These are phyloP conservation scores for Tylopilus rubrobrunneus DNA, from an alignment of 768 basidiomycete species.

Conservation along the genomic window DNA sequence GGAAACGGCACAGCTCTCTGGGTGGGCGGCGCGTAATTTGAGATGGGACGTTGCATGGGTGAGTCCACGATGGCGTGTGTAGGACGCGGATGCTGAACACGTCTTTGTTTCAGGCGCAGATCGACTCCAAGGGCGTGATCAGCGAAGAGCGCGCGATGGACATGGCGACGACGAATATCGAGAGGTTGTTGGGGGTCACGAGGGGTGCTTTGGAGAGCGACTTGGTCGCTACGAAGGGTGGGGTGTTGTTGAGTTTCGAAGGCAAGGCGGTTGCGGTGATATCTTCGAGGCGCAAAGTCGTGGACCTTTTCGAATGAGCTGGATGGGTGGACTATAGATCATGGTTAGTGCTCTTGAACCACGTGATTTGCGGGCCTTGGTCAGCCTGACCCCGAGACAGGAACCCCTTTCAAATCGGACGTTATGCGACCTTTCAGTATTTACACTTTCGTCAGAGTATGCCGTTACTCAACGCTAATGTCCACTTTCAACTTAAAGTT, in stretches of 20 bases:
- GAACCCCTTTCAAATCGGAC: too few species aligned
- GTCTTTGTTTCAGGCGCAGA: slow-evolving; percentile 24
- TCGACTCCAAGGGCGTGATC: slow-evolving; percentile 39
- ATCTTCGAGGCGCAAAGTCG: slow-evolving; percentile 32
- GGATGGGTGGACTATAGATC: too few species aligned
- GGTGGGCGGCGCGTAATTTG: slow-evolving; percentile 81
- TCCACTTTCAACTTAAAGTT: too few species aligned
- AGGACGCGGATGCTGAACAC: neutral
- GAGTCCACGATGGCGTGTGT: slow-evolving; percentile 47
- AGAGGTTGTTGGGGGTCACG: slow-evolving; percentile 38
- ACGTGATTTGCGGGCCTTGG: too few species aligned
- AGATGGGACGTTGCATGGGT: slow-evolving; percentile 90
- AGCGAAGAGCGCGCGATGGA: slow-evolving; percentile 36
- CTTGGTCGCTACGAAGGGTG: slow-evolving; percentile 39
- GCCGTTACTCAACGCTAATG: too few species aligned
- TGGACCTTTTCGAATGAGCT: slow-evolving; percentile 34
- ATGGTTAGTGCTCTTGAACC: too few species aligned
- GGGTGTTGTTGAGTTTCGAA: slow-evolving; percentile 39
- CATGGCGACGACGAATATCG: slow-evolving; percentile 41
- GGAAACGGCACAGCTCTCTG: slow-evolving; percentile 68
- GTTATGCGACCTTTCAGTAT: too few species aligned
- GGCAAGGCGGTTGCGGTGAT: slow-evolving; percentile 43
- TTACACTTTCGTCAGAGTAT: too few species aligned
- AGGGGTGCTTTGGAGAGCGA: slow-evolving; percentile 25
- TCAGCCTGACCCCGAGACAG: too few species aligned